Conservation (phyloP, 371 early-diverging fungal species). For the Mortierella sp. region DNA sequence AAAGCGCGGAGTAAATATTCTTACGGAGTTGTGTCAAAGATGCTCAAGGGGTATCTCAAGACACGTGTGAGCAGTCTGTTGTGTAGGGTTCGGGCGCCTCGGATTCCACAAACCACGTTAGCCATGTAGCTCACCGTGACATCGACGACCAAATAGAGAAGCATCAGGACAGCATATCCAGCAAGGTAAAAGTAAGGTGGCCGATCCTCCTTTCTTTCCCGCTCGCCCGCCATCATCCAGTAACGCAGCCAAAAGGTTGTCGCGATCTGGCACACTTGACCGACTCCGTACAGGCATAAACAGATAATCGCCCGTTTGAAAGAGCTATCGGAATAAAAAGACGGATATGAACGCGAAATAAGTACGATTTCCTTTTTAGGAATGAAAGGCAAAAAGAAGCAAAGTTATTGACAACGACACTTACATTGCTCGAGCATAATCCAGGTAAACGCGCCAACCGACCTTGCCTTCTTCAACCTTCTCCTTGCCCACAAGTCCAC, state of each 20-base stretch:
- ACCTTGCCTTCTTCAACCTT: slow-evolving; percentile 86
- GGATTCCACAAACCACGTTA: slow-evolving; percentile 51
- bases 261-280: slow-evolving; percentile 61
- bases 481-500: slow-evolving; percentile 78
- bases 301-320: slow-evolving; percentile 44
- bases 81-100: slow-evolving; percentile 65
- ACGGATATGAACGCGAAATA: no score
- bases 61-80: slow-evolving; percentile 81
- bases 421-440: slow-evolving; percentile 86
- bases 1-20: slow-evolving; percentile 21
- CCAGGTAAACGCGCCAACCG: slow-evolving; percentile 76
- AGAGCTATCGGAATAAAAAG: slow-evolving; percentile 13
- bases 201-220: slow-evolving; percentile 18
- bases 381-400: neutral
- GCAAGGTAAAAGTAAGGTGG: slow-evolving; percentile 51
- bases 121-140: slow-evolving; percentile 60
- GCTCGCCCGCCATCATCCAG: slow-evolving; percentile 71
- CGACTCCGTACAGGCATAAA: slow-evolving; percentile 46
- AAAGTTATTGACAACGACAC: neutral
- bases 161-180: slow-evolving; percentile 56
- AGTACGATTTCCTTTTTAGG: no score
- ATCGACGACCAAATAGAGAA: slow-evolving; percentile 59
- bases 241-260: slow-evolving; percentile 79
- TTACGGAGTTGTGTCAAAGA: slow-evolving; percentile 89
- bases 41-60: slow-evolving; percentile 78